Percentiles rank a stretch among this genome's conserved stretches.
Conservation (phyloP, 345 rosid species). For the Eucalyptus decipiens region DNA sequence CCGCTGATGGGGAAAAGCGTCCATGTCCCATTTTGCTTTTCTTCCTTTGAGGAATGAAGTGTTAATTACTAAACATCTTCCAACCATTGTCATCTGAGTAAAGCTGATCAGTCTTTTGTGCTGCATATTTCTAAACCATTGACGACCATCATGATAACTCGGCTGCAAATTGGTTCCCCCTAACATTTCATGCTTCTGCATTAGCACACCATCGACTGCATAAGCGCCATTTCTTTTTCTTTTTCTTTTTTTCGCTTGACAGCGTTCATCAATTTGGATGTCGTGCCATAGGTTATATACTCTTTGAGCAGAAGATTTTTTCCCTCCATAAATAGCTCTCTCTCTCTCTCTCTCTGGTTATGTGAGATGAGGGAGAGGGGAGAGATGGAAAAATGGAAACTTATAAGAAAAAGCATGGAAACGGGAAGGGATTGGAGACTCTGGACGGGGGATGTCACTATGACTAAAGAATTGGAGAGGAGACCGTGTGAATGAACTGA, state of each 20-base stretch:
- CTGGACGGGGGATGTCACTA: not conserved
- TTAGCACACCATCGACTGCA: not conserved
- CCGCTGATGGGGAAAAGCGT: not conserved
- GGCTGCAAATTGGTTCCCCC: not conserved
- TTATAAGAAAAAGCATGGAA: not conserved
- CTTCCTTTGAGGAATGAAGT: not conserved
- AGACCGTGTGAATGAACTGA: not conserved
- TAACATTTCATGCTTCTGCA: not conserved
- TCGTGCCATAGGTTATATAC: not conserved
- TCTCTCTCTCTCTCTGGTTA: not conserved
- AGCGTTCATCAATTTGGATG: not conserved
- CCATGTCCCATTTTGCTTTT: not conserved
- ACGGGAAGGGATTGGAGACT: not conserved
- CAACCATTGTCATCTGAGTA: not conserved
- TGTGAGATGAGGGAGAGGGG: not conserved
- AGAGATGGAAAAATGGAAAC: not conserved
- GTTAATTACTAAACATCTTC: not conserved
- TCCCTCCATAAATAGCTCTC: not conserved
- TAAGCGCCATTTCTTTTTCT: not conserved
- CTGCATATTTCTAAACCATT: not conserved
- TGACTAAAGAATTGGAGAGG: not conserved
- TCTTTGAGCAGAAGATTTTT: not conserved
- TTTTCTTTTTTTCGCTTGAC: not conserved
- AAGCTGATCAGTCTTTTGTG: not conserved
- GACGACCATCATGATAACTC: not conserved